phyloP scores from a whole-genome alignment of 2,329 filamentous ascomycete genomes.

The Ceratocystis huliohia region DNA sequence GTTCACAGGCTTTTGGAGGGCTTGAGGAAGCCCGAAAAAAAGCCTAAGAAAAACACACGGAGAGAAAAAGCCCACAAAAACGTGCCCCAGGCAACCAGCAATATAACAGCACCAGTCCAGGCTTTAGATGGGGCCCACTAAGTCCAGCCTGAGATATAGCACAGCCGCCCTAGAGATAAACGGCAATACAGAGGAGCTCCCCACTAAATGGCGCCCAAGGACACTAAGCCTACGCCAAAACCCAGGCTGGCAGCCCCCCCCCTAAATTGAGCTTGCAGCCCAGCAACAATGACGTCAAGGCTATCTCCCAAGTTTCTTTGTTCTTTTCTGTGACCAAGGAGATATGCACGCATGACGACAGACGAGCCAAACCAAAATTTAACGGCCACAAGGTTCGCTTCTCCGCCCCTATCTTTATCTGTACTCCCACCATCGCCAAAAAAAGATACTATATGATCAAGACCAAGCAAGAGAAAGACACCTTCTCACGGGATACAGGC shows the following conservation, averaged over 20 bases:
- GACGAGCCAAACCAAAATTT: no score
- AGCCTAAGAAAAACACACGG: neutral
- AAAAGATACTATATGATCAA: neutral
- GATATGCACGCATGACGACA: no score
- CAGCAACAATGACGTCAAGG: neutral
- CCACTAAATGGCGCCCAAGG: no score
- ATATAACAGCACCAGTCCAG: neutral
- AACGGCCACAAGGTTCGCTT: no score
- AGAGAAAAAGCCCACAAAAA: conserved; percentile 8
- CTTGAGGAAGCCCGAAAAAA: neutral
- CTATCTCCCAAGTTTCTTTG: neutral
- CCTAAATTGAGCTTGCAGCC: neutral
- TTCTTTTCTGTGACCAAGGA: no score
- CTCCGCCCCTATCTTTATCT: no score
- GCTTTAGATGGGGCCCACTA: neutral
- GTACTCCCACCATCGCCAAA: neutral
- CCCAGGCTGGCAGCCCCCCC: neutral
- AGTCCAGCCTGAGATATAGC: neutral
- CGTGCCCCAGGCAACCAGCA: neutral
- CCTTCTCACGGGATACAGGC: neutral
- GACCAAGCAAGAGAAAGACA: neutral
- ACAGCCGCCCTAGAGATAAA: no score
- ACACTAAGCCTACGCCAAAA: neutral
- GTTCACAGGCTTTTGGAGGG: neutral
- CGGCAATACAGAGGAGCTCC: no score